Evolutionary conservation across 2,329 filamentous ascomycete species (phyloP), one percentile per base, ranked within the genome.

Genomic region (Aspergillus flavus): DNA sequence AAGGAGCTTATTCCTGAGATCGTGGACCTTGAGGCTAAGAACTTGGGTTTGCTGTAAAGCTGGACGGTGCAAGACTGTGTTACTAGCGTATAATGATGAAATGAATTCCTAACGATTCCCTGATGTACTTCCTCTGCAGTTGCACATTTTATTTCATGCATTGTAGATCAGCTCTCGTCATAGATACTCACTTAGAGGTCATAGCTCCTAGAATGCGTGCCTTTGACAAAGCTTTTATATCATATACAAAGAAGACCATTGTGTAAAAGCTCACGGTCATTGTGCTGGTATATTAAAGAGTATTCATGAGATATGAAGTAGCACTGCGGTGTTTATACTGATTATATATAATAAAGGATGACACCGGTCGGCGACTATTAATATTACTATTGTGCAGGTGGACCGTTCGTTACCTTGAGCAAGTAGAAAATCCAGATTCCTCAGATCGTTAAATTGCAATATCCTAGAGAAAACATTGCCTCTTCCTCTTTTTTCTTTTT

Each of bases 1-100:
- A 73, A 83, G 63, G 85, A 88, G 12, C 78, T 85, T 57, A 75
- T 91, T 32, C 82, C 84, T 3, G 78, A 79, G 2, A 82, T 86
- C 55, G 81, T 91, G 0, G 81, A 85, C 36, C 66, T 73, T 28
- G 84, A 87, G 65, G 80, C 79, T 3, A 79, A 74, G 64, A 68
- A 61, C 28, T 67, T 80, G 46, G 78, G 78, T 1, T 62, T 80
- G 61, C 68, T 66, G 21, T 72, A 59, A 59, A 45, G 16, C 3
- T 23, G 21, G 21, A 43, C 23, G n/a, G 23, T 10, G 10, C 6
- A 43, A 50, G 41, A 9, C 26, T 36, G n/a, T 14, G 14, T 16
- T 36, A 36, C 34, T 16, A 36, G 21, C n/a, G n/a, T 34, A 32
- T 14, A 43, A 43, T 57, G 26, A 62, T 55, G n/a, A 26, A 30